Base-by-base conservation (phyloP, 1,284 basidiomycete genomes). In the Marasmius oreades region DNA sequence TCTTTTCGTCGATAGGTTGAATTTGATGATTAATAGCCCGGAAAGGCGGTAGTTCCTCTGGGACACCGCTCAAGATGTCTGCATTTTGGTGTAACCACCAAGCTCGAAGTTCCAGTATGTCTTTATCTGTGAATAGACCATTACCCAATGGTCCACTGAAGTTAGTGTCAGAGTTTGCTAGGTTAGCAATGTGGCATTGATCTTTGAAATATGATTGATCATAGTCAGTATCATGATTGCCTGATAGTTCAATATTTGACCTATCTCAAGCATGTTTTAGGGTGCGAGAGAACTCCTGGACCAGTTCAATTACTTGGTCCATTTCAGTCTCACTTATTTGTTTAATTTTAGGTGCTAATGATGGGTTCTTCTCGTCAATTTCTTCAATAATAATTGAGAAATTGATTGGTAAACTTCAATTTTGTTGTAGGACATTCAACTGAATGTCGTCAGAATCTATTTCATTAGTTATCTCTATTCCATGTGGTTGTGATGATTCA, bases 11-110 rank as follows among this genome's bases (percentile, higher is more conserved):
- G 0, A 71, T 62, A 0, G 71, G 56, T 5, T 63, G 62, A 14
- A 73, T 72, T 20, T 66, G 53, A 56, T 73, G 71, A 59, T 71
- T 71, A 0, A 73, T 64, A 10, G 62, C 63, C 1, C 63, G 0
- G 11, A 67, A 57, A 5, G 65, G 67, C 0, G 70, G 70, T 14
- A 70, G 42, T 33, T 53, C 51, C 3, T 61, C 56, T 10, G 59
- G 58, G 34, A 63, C 61, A 20, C 63, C 64, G 18, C 59, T 31
- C 10, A 70, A 51, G 10, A 68, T 63, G 20, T 69, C 64, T 0
- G 37, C 22, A 51, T 52, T 66, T 18, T 61, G 20, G 2, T 59
- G 55, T 7, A 61, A 43, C 63, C 67, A 66, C 10, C 62, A 26
- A 33, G 65, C 55, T 28, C 61, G 28, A 2, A 67, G 55, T n/a